Base-by-base conservation (phyloP, 2,329 filamentous ascomycete genomes). In the Malbranchea zuffiana region DNA sequence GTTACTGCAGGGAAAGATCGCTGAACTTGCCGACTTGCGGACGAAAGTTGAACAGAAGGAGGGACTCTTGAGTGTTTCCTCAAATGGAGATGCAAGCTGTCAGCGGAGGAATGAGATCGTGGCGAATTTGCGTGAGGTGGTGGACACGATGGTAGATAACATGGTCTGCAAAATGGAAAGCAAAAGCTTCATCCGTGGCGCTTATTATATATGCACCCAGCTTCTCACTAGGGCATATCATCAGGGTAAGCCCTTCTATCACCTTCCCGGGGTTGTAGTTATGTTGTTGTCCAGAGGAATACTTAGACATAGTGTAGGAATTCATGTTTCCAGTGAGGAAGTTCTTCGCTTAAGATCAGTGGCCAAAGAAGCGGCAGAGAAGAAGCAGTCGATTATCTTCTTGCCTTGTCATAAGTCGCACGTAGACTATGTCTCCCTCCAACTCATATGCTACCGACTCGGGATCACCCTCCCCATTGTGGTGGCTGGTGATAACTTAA, bases 101-200 rank as follows among this genome's bases (percentile, higher is more conserved):
- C 35, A 40, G 17, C 32, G 46, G 38, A 73, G 69, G 36, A 66
- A 63, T 39, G 75, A 81, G 49, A 74, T 96, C 39, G 78, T 86
- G 52, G 67, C 69, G 24, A 79, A 79, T 40, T 65, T 98, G 30
- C 71, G 77, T 37, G 78, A 94, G 53, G 79, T 95, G 3, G 82
- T 84, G 3, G 84, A 90, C 45, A 78, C 80, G 47, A 79, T 90
- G 72, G 84, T 86, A 16, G 85, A 94, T 54, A 76, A 80, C 45
- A 96, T 98, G 90, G 95, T 98, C 44, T 96, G 88, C 72, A 98
- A 98, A 63, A 88, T 96, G 71, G 90, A 98, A 61, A 92, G 81
- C 67, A 92, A 87, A 56, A 68, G 75, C 2, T 96, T 96, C 54
- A 94, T 98, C 48, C 71, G 90, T 32, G 77, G 84, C 16, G 88